Evolutionary conservation across 2,329 filamentous ascomycete genomes (phyloP), one percentile per base, ranked within the genome.

Genomic region (Cryphonectria radicalis): DNA sequence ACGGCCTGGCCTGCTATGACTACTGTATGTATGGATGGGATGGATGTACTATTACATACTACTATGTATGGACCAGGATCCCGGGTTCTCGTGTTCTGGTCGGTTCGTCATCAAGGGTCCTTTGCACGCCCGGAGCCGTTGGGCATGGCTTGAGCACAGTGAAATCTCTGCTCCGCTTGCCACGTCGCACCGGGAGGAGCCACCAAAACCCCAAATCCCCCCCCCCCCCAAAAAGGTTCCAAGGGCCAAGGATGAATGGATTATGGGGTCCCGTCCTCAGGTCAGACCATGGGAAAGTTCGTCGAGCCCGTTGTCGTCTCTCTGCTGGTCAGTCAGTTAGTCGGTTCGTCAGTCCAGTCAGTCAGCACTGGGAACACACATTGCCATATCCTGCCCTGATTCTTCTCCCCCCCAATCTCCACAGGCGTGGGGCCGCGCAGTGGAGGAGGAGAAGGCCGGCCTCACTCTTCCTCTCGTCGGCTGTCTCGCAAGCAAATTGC

Each of bases 161-260:
- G 55, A 59, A 59, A 59, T 59, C 25, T 59, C 59, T 40, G 59
- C 59, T 40, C 59, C 59, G 59, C 59, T 62, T 62, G 59, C 59
- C 59, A 62, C 59, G 59, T 62, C 59, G 59, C 59, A 62, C 35
- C 17, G 59, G 59, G 59, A 35, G 32, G 35, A 10, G 46, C 46
- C 43, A 50, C 4, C 43, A 50, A 22, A 22, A 22, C 17, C 19
- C 43, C 17, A 50, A 50, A 13, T 11, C 37, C 37, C 37, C 32
- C 32, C 32, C 32, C 32, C 32, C 32, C 32, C 32, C 28, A 32
- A 32, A 11, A 40, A 11, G 17, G 17, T 22, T 22, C 43, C 17
- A 19, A 5, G 59, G 59, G 17, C 59, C 35, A 40, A 14, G 32
- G 59, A n/a, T 40, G 59, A 17, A 50, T 50, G 46, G 28, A 35